These are phyloP conservation scores for Selaginella moellendorffii DNA, from an alignment of 75 land plant genomes.

Conservation along the genomic window DNA sequence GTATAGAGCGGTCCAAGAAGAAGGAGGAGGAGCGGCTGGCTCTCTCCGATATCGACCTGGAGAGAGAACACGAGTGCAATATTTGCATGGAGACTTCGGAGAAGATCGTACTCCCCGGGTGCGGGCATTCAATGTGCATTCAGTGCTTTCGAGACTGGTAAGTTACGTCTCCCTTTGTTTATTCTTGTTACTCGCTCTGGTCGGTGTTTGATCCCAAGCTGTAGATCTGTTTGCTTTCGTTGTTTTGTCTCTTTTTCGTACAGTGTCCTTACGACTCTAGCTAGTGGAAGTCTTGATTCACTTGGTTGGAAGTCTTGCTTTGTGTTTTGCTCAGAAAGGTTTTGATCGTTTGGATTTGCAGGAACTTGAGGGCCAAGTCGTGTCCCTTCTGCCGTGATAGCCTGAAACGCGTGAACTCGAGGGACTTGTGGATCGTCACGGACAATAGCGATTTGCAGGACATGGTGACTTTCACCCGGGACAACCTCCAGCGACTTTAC, in stretches of 20 bases:
- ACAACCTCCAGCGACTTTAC: slow-evolving; percentile 62
- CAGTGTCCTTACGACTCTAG: no score
- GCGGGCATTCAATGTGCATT: slow-evolving; percentile 71
- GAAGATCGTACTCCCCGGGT: slow-evolving; percentile 54
- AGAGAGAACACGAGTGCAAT: slow-evolving; percentile 67
- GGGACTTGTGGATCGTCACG: slow-evolving; percentile 72
- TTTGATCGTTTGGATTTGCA: no score
- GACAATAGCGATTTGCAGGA: slow-evolving; percentile 61
- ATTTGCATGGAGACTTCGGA: slow-evolving; percentile 57
- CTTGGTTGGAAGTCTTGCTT: no score
- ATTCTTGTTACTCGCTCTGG: no score
- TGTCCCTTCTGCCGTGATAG: slow-evolving; percentile 90
- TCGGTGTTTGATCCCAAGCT: no score
- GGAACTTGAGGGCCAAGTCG: slow-evolving; percentile 71
- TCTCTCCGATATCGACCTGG: slow-evolving; percentile 22
- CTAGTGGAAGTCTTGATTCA: no score
- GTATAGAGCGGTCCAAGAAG: slow-evolving; percentile 16
- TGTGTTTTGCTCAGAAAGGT: no score
- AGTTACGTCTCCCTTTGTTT: not conserved
- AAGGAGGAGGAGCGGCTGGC: slow-evolving; percentile 21
- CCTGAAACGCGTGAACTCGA: slow-evolving; percentile 74
- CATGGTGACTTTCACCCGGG: slow-evolving; percentile 42
- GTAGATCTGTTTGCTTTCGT: not conserved
- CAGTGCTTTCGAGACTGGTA: slow-evolving; percentile 76
- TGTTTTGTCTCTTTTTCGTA: not conserved